phyloP scores from a whole-genome alignment of 495 filamentous ascomycete genomes.

The Rostrohypoxylon terebratum region DNA sequence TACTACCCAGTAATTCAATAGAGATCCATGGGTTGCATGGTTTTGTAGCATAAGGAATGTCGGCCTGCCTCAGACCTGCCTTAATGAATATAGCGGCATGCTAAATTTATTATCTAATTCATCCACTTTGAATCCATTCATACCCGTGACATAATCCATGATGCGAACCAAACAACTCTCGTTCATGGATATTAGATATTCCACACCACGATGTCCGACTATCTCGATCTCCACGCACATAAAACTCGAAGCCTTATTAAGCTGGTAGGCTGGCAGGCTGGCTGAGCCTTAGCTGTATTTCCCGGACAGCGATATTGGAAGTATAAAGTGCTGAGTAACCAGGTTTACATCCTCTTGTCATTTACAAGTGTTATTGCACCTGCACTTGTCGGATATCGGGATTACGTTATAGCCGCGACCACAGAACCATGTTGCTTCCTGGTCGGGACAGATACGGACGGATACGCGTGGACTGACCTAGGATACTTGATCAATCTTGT shows the following conservation, averaged over 20 bases:
- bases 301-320: neutral
- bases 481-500: neutral
- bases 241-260: neutral
- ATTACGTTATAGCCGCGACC: neutral
- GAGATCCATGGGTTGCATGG: neutral
- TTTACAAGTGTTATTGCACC: neutral
- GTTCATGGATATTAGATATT: neutral
- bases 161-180: neutral
- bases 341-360: constrained; percentile 8
- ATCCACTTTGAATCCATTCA: neutral
- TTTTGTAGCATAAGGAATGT: neutral
- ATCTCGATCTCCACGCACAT: neutral
- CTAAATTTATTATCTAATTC: constrained; percentile 8
- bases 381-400: neutral
- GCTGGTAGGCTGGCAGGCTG: too few species aligned
- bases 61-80: constrained; percentile 1
- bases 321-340: constrained; percentile 2
- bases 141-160: neutral
- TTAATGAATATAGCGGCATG: constrained; percentile 9
- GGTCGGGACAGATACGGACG: neutral
- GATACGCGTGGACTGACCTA: neutral
- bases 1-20: neutral
- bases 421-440: constrained; percentile 2
- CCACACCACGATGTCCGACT: neutral
- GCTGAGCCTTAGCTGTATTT: constrained; percentile 3